A percentile compares a stretch with the other conserved stretches of the same genome.
Conservation (phyloP, 495 filamentous ascomycete genomes). For the Aspergillus egyptiacus region DNA sequence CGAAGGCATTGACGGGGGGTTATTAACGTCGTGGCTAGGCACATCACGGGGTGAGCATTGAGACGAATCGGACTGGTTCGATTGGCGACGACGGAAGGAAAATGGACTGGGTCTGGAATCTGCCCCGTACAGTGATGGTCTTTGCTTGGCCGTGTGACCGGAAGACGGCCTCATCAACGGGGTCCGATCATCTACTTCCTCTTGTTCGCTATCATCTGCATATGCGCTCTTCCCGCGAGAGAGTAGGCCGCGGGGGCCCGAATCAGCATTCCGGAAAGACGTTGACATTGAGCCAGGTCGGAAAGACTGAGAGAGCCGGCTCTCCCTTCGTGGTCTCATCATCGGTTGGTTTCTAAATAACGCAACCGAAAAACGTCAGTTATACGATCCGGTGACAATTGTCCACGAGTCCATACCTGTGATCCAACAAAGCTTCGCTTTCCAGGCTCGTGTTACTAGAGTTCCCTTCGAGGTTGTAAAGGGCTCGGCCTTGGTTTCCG, state of each 20-base stretch:
- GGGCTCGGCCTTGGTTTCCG: constrained; percentile 24
- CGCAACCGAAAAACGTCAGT: not conserved
- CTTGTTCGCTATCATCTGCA: constrained; percentile 50
- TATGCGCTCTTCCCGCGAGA: constrained; percentile 21
- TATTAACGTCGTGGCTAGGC: constrained; percentile 73
- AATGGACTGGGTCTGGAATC: constrained; percentile 29
- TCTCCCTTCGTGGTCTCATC: constrained; percentile 64
- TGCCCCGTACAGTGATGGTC: constrained; percentile 36
- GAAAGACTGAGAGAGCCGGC: constrained; percentile 46
- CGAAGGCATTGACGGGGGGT: constrained; percentile 87
- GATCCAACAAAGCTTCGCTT: constrained; percentile 73
- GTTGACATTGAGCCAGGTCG: constrained; percentile 32
- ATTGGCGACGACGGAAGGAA: constrained; percentile 26
- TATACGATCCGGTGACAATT: not conserved
- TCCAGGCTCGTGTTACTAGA: constrained; percentile 76
- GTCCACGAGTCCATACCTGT: constrained; percentile 67
- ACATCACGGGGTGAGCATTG: constrained; percentile 29
- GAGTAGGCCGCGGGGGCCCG: constrained; percentile 27
- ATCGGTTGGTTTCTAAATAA: constrained; percentile 58
- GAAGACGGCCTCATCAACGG: constrained; percentile 34
- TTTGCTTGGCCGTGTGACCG: constrained; percentile 18
- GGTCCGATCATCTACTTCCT: constrained; percentile 34
- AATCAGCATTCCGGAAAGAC: constrained; percentile 21
- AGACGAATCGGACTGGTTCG: constrained; percentile 29
- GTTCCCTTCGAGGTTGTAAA: constrained; percentile 56